A percentile compares a stretch with the other conserved stretches of the same genome.
phyloP scores from a whole-genome alignment of 2,329 filamentous ascomycete genomes.

The Septoria petroselini region DNA sequence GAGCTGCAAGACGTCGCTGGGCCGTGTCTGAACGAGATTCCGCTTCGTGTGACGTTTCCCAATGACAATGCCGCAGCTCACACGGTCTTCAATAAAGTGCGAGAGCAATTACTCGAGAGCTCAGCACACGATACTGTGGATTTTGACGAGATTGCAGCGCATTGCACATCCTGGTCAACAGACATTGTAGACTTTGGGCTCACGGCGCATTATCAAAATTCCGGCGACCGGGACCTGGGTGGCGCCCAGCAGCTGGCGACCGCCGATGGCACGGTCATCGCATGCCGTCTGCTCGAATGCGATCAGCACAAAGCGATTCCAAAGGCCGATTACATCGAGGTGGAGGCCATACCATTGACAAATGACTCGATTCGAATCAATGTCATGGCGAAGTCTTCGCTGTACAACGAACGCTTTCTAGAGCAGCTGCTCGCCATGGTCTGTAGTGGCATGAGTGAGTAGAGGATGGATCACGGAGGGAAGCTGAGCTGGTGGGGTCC shows the following conservation, averaged over 20 bases:
- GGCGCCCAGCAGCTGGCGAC: too few relatives aligned
- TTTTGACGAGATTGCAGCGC: conserved; percentile 37
- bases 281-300: not conserved
- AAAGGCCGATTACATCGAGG: conserved; percentile 5
- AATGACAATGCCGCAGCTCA: conserved; percentile 38
- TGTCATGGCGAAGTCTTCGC: too few relatives aligned
- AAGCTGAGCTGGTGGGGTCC: too few relatives aligned
- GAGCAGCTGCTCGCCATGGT: too few relatives aligned
- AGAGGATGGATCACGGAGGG: too few relatives aligned
- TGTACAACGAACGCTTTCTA: too few relatives aligned
- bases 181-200: conserved; percentile 3
- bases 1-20: conserved; percentile 58
- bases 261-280: not conserved
- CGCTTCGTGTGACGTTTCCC: conserved; percentile 58
- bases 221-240: not conserved
- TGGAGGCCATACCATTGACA: not conserved
- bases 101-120: conserved; percentile 37
- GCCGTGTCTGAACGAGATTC: conserved; percentile 66
- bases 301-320: too few relatives aligned
- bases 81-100: conserved; percentile 39
- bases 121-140: conserved; percentile 40
- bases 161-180: conserved; percentile 33
- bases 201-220: conserved; percentile 6
- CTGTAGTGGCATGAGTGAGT: too few relatives aligned
- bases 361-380: too few relatives aligned